A percentile compares a stretch with the other conserved stretches of the same genome.
Evolutionary conservation across 2,329 filamentous ascomycete genomes (phyloP).

Genomic region (Xylaria sp.): DNA sequence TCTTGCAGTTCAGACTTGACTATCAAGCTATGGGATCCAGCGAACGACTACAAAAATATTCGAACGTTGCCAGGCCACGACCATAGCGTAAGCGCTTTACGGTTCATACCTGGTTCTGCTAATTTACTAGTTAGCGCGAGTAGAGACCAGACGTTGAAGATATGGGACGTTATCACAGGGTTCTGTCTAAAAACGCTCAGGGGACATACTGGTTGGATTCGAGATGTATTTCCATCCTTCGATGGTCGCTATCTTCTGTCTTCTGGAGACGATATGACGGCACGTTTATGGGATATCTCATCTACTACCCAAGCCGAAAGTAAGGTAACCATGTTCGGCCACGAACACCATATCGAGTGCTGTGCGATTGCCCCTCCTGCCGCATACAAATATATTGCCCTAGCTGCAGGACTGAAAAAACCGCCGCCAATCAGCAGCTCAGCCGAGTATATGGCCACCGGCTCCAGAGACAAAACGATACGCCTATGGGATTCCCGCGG

Average conservation of each 20-base stretch:
- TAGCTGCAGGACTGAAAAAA: constrained; percentile 84
- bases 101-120: constrained; percentile 82
- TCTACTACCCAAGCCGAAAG: constrained; percentile 70
- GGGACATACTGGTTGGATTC: constrained; percentile 91
- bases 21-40: constrained; percentile 94
- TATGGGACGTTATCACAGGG: constrained; percentile 94
- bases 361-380: constrained; percentile 85
- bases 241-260: constrained; percentile 88
- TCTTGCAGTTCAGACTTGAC: constrained; percentile 90
- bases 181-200: constrained; percentile 89
- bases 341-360: constrained; percentile 88
- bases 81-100: constrained; percentile 87
- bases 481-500: constrained; percentile 88
- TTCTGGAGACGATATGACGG: constrained; percentile 83
- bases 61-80: constrained; percentile 91
- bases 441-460: constrained; percentile 90
- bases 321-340: constrained; percentile 83
- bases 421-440: constrained; percentile 77
- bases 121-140: constrained; percentile 89
- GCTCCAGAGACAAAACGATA: constrained; percentile 90
- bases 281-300: constrained; percentile 87
- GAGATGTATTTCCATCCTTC: constrained; percentile 82
- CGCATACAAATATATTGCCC: constrained; percentile 79
- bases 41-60: constrained; percentile 94
- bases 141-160: constrained; percentile 82